Base-by-base conservation (phyloP, 169 alveolate genomes). In the Babesia ovata region DNA sequence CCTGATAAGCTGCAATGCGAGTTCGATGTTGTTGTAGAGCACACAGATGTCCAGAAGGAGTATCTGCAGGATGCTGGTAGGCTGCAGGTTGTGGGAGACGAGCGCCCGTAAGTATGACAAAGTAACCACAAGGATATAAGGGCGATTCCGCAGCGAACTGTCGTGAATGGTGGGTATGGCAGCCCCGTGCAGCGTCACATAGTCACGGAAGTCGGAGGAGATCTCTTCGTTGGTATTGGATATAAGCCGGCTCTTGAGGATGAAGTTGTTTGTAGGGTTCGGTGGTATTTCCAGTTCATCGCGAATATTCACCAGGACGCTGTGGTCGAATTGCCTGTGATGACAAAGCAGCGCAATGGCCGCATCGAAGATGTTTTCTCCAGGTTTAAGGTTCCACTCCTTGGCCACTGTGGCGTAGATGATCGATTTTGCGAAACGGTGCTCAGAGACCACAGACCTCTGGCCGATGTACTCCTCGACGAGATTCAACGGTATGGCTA, bases 381-480 rank as follows among this genome's bases (percentile, higher is more conserved):
- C 81, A 22, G 66, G 48, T 44, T 36, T 67, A 8, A 78, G 24
- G 46, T 53, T 60, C 86, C 86, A 78, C 29, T 78, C 86, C 74
- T 62, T 66, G 54, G 24, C 21, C n/a, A 69, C 75, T n/a, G 7
- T 19, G 22, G 86, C 46, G 58, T 78, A 78, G 28, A 78, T 59
- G 14, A 59, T 59, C 19, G 79, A 2, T 21, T 63, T 66, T 3
- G 75, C 81, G 29, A 79, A 53, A 13, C 73, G 62, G 49, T 70
- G 57, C 46, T 79, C 88, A 16, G 88, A 71, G 16, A 79, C 28
- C 17, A 79, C 46, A n/a, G 88, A 79, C 49, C 62, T 11, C 21
- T 79, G 69, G 39, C 84, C 88, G 17, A 79, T 53, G 56, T 28
- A 69, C 36, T 79, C 73, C 63, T 79, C 78, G 28, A 79, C 73